Base-by-base conservation (phyloP, 2,329 filamentous ascomycete genomes). In the Blastomyces gilchristii region DNA sequence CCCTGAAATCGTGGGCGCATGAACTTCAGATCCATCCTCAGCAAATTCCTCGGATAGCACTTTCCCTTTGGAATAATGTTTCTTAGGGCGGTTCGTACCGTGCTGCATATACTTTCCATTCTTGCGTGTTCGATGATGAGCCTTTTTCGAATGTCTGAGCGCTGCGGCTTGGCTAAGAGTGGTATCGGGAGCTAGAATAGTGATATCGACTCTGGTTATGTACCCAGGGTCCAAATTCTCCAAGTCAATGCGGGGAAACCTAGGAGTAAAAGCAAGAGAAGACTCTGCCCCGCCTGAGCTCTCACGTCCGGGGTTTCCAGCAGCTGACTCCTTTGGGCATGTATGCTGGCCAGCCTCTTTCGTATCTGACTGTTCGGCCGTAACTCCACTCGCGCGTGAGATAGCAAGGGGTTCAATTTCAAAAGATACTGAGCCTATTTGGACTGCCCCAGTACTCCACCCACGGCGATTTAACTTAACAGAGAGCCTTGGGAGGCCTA, bases 371-470 rank as follows among this genome's bases (percentile, higher is more conserved):
- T 9, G 34, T 43, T 14, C 56, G 1, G n/a, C 16, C 14, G 37
- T 25, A 28, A 14, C 37, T 18, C 12, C 12, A 3, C 8, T 25
- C 56, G 22, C 18, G 14, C 16, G 12, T 47, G 57, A 49, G 53
- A 49, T 61, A 43, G 63, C 49, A 31, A 82, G 68, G 1, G 80
- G 78, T 5, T 76, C 75, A 25, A 86, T 74, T 7, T 72, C 69
- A 65, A 85, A 80, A 1, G 75, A 79, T 8, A 82, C 78, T 57
- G 74, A 73, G 2, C 84, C 84, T 22, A 84, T 71, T 16, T 73
- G 72, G 1, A 71, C 70, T 2, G 67, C 65, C 4, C 82, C 82
- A 1, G 75, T 74, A 14, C 76, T 77, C 84, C 83, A 86, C n/a
- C 83, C 82, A 22, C 83, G 76, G 60, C 76, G 74, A 12, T 78